Conservation (phyloP, 192 early-diverging fungal species). For the Endogone sp. region DNA sequence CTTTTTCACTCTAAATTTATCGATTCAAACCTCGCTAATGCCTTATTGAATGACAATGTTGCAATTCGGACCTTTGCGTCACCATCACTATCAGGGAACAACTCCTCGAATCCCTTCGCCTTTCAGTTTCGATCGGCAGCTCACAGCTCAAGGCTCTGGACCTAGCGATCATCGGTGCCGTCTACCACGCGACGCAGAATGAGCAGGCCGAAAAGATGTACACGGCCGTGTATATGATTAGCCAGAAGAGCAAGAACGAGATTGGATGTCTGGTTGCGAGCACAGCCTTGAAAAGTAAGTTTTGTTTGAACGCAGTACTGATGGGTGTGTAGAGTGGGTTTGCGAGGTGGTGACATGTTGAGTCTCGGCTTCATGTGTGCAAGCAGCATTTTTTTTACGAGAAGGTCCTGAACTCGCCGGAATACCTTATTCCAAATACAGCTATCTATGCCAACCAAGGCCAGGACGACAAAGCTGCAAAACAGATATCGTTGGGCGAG, state of each 20-base stretch:
- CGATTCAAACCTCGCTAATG: no score
- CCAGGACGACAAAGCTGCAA: background rate
- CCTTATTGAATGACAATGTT: no score
- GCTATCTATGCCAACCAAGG: background rate
- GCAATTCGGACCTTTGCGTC: no score
- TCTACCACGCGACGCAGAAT: slow-evolving; percentile 33
- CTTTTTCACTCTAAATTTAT: no score
- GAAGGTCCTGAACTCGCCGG: no score
- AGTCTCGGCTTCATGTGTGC: no score
- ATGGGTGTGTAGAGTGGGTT: no score
- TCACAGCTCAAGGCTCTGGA: slow-evolving; percentile 36
- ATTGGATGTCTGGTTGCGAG: slow-evolving; percentile 20
- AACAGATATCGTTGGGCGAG: background rate
- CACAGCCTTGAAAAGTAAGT: slow-evolving; percentile 26
- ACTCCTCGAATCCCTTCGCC: slow-evolving; percentile 32
- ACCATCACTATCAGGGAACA: slow-evolving; percentile 27
- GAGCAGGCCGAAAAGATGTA: slow-evolving; percentile 45
- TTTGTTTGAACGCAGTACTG: background rate
- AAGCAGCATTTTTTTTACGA: background rate
- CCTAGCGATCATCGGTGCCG: slow-evolving; percentile 28
- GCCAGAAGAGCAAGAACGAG: slow-evolving; percentile 23
- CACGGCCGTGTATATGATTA: slow-evolving; percentile 23
- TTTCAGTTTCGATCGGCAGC: slow-evolving; percentile 24
- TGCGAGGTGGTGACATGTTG: no score
- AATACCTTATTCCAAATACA: background rate